Conservation (phyloP, 2,329 filamentous ascomycete genomes). For the Ophidiomyces ophidiicola region DNA sequence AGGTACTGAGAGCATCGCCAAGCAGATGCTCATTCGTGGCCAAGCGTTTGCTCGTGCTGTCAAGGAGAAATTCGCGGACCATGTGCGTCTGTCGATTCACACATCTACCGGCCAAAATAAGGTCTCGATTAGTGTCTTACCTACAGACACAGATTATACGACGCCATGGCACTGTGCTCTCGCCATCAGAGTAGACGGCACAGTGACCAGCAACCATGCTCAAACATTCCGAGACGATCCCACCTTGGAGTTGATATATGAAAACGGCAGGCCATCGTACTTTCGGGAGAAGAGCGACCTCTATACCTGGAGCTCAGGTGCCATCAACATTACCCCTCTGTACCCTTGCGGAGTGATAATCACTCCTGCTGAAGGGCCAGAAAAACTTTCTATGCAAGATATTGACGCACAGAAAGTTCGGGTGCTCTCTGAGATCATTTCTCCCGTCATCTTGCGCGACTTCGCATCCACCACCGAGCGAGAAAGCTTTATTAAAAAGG, state of each 20-base stretch:
- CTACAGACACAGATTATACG: conserved; percentile 1
- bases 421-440: conserved; percentile 1
- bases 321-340: background rate
- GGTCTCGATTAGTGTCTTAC: conserved; percentile 7
- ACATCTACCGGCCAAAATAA: conserved; percentile 7
- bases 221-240: conserved; percentile 6
- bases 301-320: conserved; percentile 1
- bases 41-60: conserved; percentile 6
- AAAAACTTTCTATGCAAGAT: background rate
- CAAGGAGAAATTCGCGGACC: conserved; percentile 3
- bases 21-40: conserved; percentile 3
- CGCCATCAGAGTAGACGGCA: conserved; percentile 2
- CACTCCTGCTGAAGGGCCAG: background rate
- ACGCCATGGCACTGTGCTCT: conserved; percentile 7
- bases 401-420: conserved; percentile 3
- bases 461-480: background rate
- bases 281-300: conserved; percentile 7
- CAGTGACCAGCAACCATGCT: conserved; percentile 3
- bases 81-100: conserved; percentile 6
- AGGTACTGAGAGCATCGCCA: conserved; percentile 3
- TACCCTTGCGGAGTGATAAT: conserved; percentile 4
- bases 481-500: conserved; percentile 4
- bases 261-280: conserved; percentile 7
- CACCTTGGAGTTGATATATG: conserved; percentile 3
- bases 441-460: background rate